A percentile compares a stretch with the other conserved stretches of the same genome.
phyloP scores from a whole-genome alignment of 129 eudicot species.

The Centaurea solstitialis region DNA sequence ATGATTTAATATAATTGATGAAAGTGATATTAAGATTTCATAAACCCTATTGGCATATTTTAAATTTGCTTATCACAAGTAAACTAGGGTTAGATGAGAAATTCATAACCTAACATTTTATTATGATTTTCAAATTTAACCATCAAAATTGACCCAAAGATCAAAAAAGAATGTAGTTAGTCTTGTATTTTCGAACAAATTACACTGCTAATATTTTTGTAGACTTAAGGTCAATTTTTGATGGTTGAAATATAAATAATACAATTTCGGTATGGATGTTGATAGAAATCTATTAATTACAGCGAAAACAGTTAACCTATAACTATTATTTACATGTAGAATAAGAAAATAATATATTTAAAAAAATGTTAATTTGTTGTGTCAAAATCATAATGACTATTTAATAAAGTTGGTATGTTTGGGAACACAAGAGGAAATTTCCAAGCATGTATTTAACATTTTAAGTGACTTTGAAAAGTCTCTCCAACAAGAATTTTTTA shows the following conservation, averaged over 20 bases:
- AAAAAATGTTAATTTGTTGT: background rate
- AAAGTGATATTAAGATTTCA: conserved; percentile 22
- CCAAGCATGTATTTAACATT: conserved; percentile 23
- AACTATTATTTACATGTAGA: background rate
- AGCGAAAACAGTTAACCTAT: background rate
- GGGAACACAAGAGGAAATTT: conserved; percentile 27
- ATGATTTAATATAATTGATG: conserved; percentile 6
- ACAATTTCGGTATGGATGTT: background rate
- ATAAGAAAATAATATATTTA: no score
- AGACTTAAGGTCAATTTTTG: background rate
- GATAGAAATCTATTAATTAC: background rate
- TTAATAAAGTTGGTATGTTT: conserved; percentile 21
- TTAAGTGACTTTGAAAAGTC: conserved; percentile 27
- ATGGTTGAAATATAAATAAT: background rate
- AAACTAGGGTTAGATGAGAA: background rate
- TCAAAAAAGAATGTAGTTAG: background rate
- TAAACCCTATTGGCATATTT: conserved; percentile 14
- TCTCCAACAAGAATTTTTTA: background rate
- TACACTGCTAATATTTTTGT: background rate
- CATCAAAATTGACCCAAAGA: background rate
- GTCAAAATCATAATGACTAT: background rate
- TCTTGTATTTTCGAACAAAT: no score
- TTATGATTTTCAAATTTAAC: background rate
- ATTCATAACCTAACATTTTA: background rate
- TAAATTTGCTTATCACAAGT: background rate